These are phyloP conservation scores for Tylopilus sp. DNA, from an alignment of 768 basidiomycete species.

Conservation along the genomic window DNA sequence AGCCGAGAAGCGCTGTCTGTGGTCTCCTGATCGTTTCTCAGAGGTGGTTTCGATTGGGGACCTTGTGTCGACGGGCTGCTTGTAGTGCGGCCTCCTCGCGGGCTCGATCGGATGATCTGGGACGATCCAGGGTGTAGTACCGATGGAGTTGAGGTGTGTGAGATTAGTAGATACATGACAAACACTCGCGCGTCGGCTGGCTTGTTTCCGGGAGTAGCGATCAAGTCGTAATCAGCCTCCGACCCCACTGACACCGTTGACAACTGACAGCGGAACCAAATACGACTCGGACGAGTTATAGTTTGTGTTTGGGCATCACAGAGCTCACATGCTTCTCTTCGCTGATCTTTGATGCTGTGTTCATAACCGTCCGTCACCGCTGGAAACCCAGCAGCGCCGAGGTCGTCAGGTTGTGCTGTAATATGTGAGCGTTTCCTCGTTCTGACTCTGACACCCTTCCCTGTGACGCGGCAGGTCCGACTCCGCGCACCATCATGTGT, in stretches of 20 bases:
- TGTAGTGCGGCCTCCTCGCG: conserved; percentile 33
- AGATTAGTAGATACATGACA: no score
- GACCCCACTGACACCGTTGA: conserved; percentile 13
- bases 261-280: conserved; percentile 32
- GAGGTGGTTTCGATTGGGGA: conserved; percentile 1
- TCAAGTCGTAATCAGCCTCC: conserved; percentile 17
- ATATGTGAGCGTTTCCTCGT: conserved; percentile 22
- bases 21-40: conserved; percentile 9
- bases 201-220: conserved; percentile 5
- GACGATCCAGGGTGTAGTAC: not conserved
- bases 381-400: conserved; percentile 11
- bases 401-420: conserved; percentile 1
- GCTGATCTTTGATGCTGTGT: conserved; percentile 26
- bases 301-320: conserved; percentile 10
- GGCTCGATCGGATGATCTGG: conserved; percentile 4
- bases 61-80: conserved; percentile 25
- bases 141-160: conserved; percentile 5
- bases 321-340: conserved; percentile 8
- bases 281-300: conserved; percentile 4
- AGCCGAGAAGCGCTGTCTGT: conserved; percentile 12
- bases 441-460: conserved; percentile 1
- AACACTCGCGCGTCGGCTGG: not conserved
- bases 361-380: conserved; percentile 15
- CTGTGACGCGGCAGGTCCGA: conserved; percentile 7
- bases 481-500: conserved; percentile 1